phyloP scores from a whole-genome alignment of 1,139 yeast genomes.

The Scheffersomyces titani region DNA sequence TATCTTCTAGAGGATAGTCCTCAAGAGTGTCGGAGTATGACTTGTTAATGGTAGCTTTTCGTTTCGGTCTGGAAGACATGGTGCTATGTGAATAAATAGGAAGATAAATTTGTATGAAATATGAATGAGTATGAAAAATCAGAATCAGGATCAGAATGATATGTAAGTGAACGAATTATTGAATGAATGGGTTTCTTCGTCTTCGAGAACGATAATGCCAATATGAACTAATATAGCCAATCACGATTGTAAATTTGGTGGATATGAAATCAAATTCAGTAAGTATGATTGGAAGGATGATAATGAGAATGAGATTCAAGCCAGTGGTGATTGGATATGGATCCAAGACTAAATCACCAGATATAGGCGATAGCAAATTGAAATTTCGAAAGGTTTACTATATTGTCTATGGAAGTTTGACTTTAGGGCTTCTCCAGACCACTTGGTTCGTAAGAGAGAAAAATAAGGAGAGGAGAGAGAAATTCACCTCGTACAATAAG shows the following conservation, averaged over 20 bases:
- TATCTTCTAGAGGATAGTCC: conserved; percentile 32
- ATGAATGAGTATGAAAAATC: not conserved
- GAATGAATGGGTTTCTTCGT: not conserved
- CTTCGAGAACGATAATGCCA: not conserved
- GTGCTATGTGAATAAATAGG: not conserved
- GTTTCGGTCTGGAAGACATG: conserved; percentile 40
- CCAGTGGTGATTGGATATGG: not conserved
- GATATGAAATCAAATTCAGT: not conserved
- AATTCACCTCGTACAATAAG: not conserved
- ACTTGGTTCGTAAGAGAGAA: not conserved
- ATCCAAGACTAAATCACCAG: not conserved
- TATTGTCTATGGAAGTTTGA: not conserved
- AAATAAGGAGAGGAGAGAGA: not conserved
- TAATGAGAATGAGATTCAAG: not conserved
- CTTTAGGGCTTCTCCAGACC: not conserved
- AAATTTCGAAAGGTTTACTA: not conserved
- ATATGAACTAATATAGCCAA: not conserved
- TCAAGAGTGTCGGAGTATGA: conserved; percentile 42
- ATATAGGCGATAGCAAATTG: not conserved
- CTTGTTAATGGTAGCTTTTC: conserved; percentile 48
- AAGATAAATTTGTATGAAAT: too few species aligned
- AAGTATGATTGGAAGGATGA: not conserved
- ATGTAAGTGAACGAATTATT: too few species aligned
- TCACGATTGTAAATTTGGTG: not conserved
- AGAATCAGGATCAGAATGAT: not conserved